Evolutionary conservation across 1,139 yeast genomes (phyloP).

Genomic region (Kodamaea anthophila): DNA sequence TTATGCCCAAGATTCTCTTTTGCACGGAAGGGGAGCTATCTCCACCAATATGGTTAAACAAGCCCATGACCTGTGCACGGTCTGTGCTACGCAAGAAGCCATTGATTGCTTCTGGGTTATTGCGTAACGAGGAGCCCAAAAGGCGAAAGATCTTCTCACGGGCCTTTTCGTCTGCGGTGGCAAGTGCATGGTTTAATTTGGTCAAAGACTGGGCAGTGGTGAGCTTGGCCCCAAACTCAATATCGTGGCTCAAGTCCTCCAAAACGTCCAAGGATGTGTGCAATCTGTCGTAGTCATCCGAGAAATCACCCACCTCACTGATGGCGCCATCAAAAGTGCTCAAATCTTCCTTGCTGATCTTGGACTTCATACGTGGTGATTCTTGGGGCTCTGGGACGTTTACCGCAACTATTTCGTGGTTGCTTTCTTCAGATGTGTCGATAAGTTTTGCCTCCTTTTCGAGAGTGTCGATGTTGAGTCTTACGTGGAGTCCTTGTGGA

Average conservation of each 20-base stretch:
- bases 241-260: slow-evolving; percentile 59
- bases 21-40: slow-evolving; percentile 27
- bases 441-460: slow-evolving; percentile 59
- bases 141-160: slow-evolving; percentile 46
- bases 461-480: slow-evolving; percentile 64
- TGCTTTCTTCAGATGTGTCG: slow-evolving; percentile 11
- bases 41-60: slow-evolving; percentile 12
- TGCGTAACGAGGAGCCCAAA: slow-evolving; percentile 56
- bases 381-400: slow-evolving; percentile 7
- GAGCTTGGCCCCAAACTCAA: slow-evolving; percentile 50
- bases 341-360: slow-evolving; percentile 16
- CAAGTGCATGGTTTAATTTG: slow-evolving; percentile 14
- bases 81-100: slow-evolving; percentile 15
- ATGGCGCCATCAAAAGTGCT: slow-evolving; percentile 25
- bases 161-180: slow-evolving; percentile 11
- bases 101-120: slow-evolving; percentile 61
- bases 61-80: slow-evolving; percentile 9
- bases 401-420: slow-evolving; percentile 15
- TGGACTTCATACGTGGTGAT: slow-evolving; percentile 7
- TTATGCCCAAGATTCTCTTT: slow-evolving; percentile 44
- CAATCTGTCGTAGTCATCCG: slow-evolving; percentile 13
- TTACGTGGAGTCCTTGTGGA: slow-evolving; percentile 74
- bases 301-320: slow-evolving; percentile 17
- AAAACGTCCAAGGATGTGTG: slow-evolving; percentile 38
- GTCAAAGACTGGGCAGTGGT: slow-evolving; percentile 18